A percentile compares a stretch with the other conserved stretches of the same genome.
Evolutionary conservation across 768 basidiomycete species (phyloP).

Genomic region (Boletus speciosus): DNA sequence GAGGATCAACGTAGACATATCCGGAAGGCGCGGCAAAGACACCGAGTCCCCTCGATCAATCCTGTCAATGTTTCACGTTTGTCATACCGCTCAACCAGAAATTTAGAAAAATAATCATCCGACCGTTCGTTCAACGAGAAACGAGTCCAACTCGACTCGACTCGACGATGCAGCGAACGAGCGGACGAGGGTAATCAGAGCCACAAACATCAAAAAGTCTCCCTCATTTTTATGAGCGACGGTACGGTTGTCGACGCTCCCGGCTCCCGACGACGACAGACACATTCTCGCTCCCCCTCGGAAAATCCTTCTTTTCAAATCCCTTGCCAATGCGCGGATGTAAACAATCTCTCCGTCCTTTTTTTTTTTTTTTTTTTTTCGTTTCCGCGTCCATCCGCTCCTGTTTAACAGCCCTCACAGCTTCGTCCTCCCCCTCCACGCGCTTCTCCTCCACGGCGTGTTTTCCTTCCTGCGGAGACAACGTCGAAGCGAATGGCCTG

Average conservation of each 20-base stretch:
- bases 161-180: no score
- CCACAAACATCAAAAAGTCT: background rate
- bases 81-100: constrained; percentile 21
- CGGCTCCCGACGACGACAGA: constrained; percentile 26
- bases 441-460: constrained; percentile 10
- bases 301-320: constrained; percentile 20
- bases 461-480: constrained; percentile 4
- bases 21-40: constrained; percentile 27
- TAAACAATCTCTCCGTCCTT: constrained; percentile 23
- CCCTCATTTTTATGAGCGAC: constrained; percentile 22
- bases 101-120: constrained; percentile 2
- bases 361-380: constrained; percentile 15
- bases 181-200: background rate
- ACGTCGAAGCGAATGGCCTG: constrained; percentile 23
- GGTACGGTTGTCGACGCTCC: constrained; percentile 23
- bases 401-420: constrained; percentile 1
- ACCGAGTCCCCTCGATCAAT: constrained; percentile 40
- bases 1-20: constrained; percentile 40
- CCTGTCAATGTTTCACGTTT: constrained; percentile 42
- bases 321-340: constrained; percentile 30
- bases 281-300: constrained; percentile 13
- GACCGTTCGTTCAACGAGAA: no score
- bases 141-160: no score
- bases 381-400: constrained; percentile 27
- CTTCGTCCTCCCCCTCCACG: constrained; percentile 2